Percentiles rank a stretch among this genome's conserved stretches.
These are phyloP conservation scores for Cladosporium sp. DNA, from an alignment of 2,329 filamentous ascomycete genomes.

Conservation along the genomic window DNA sequence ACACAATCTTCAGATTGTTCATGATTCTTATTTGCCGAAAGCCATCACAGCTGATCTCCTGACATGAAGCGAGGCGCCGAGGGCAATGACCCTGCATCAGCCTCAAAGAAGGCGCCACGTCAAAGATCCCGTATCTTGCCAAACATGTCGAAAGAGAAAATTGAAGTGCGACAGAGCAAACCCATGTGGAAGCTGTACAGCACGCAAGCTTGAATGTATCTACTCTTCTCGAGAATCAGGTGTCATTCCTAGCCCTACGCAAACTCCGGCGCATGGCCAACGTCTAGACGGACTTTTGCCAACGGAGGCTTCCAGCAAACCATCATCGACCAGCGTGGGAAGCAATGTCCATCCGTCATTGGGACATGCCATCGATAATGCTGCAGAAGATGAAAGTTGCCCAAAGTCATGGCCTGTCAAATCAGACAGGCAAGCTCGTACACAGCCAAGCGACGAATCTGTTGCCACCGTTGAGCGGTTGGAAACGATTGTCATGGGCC, in stretches of 20 bases:
- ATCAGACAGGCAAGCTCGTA: background rate
- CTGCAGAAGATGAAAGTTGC: too few relatives aligned
- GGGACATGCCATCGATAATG: too few relatives aligned
- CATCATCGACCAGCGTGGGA: too few relatives aligned
- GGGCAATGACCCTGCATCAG: background rate
- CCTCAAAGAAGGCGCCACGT: background rate
- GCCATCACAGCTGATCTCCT: too few relatives aligned
- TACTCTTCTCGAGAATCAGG: background rate
- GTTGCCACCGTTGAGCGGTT: slow-evolving; percentile 1
- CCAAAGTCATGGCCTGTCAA: too few relatives aligned
- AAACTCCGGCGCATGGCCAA: too few relatives aligned
- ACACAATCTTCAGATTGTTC: too few relatives aligned
- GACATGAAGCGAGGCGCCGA: background rate
- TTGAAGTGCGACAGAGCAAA: slow-evolving; percentile 1
- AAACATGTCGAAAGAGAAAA: slow-evolving; percentile 2
- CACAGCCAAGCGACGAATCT: background rate
- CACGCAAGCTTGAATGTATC: background rate
- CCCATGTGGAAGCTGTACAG: background rate
- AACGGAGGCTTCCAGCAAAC: too few relatives aligned
- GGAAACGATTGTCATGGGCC: slow-evolving; percentile 4
- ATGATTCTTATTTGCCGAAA: too few relatives aligned
- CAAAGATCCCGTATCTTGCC: slow-evolving; percentile 8
- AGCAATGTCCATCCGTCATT: too few relatives aligned
- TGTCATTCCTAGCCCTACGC: too few relatives aligned
- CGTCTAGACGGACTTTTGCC: too few relatives aligned